Evolutionary conservation across 345 rosid species (phyloP).

Genomic region (Murraya paniculata): DNA sequence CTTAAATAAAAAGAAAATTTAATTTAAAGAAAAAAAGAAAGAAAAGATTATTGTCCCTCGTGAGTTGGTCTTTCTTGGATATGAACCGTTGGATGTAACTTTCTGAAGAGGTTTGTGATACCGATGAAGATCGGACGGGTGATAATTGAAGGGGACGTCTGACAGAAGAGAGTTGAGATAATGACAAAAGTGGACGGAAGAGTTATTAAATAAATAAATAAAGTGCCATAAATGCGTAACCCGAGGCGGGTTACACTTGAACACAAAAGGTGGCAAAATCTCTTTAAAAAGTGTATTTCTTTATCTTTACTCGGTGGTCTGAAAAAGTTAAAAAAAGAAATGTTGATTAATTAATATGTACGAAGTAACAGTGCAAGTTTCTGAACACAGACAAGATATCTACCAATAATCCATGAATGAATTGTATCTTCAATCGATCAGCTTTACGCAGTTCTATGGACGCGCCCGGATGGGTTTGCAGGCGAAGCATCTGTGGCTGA

Average conservation of each 20-base stretch:
- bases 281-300: slow-evolving; percentile 6
- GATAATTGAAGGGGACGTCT: neutral
- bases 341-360: no score
- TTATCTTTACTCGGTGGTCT: neutral
- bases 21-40: no score
- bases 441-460: neutral
- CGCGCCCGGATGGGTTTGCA: slow-evolving; percentile 2
- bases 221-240: no score
- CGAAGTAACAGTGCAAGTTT: no score
- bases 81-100: slow-evolving; percentile 21
- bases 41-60: neutral
- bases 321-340: no score
- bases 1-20: neutral
- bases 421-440: neutral
- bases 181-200: neutral
- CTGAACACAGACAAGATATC: no score
- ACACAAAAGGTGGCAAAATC: slow-evolving; percentile 15
- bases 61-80: neutral
- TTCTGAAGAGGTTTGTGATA: neutral
- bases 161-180: neutral
- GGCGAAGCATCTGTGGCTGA: no score
- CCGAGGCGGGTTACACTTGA: neutral
- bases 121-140: slow-evolving; percentile 9
- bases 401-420: neutral
- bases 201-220: neutral